These are phyloP conservation scores for Fraxinus albicans DNA, from an alignment of 305 asterid genomes.

Conservation along the genomic window DNA sequence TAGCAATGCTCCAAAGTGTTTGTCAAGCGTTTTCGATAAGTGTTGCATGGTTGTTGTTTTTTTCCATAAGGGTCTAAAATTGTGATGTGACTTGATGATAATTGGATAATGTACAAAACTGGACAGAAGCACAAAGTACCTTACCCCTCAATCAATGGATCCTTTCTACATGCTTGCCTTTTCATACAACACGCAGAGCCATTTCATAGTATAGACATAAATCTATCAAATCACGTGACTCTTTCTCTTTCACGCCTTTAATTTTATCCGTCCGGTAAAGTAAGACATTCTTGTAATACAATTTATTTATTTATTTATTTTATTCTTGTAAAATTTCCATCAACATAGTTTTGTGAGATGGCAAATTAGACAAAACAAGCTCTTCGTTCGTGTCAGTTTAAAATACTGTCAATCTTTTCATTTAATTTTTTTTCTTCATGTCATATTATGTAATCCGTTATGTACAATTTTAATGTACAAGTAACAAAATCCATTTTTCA, in stretches of 20 bases:
- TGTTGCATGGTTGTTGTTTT: no score
- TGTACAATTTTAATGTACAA: background rate
- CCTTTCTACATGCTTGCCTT: background rate
- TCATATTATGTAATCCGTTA: no score
- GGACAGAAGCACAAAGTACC: background rate
- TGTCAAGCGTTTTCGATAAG: no score
- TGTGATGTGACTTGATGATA: background rate
- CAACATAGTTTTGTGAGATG: background rate
- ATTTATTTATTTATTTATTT: background rate
- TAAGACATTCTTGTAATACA: background rate
- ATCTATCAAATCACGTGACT: background rate
- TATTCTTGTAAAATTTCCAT: background rate
- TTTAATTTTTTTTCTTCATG: background rate
- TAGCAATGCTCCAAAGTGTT: no score
- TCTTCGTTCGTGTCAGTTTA: no score
- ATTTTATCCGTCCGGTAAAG: background rate
- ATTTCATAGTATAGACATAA: background rate
- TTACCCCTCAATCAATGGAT: background rate
- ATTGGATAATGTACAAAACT: background rate
- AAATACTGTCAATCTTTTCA: no score
- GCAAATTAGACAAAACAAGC: background rate
- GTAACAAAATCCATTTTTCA: background rate
- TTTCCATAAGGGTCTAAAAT: background rate
- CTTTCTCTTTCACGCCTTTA: background rate
- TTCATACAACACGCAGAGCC: background rate